Conservation (phyloP, 306 rosid species). For the Pterocarpus macrocarpus region DNA sequence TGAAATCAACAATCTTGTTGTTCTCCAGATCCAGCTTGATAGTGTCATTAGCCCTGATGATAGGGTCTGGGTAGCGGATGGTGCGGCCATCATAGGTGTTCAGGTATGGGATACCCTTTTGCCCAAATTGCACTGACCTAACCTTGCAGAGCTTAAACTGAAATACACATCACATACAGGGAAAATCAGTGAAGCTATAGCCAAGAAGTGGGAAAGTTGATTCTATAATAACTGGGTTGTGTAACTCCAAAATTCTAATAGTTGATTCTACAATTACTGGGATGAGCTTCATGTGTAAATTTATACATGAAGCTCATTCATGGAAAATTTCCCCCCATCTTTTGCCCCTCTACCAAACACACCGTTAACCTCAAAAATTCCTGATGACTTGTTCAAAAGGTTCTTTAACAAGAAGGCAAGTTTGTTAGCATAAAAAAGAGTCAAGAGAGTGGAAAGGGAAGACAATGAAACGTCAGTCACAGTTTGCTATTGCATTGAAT, state of each 20-base stretch:
- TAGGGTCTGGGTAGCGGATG: constrained; percentile 75
- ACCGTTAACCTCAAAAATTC: too few species aligned
- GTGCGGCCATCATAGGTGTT: constrained; percentile 76
- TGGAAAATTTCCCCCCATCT: too few species aligned
- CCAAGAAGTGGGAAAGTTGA: not conserved
- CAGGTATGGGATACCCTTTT: constrained; percentile 66
- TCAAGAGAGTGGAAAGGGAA: not conserved
- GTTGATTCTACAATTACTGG: too few species aligned
- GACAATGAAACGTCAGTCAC: not conserved
- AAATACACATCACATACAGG: constrained; percentile 2
- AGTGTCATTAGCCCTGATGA: constrained; percentile 74
- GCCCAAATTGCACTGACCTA: constrained; percentile 75
- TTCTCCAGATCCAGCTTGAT: constrained; percentile 67
- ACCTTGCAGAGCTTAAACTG: constrained; percentile 73
- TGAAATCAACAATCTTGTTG: constrained; percentile 61
- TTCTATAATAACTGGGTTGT: not conserved
- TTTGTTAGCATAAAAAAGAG: not conserved
- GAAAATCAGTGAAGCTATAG: not conserved
- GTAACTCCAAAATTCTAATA: not conserved
- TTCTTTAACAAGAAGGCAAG: not conserved
- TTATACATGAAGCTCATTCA: too few species aligned
- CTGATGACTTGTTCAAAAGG: not conserved
- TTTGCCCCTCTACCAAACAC: too few species aligned
- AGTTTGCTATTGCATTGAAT: too few species aligned
- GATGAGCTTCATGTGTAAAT: too few species aligned